Evolutionary conservation across 305 asterid genomes (phyloP).

Genomic region (Fraxinus baroniana): DNA sequence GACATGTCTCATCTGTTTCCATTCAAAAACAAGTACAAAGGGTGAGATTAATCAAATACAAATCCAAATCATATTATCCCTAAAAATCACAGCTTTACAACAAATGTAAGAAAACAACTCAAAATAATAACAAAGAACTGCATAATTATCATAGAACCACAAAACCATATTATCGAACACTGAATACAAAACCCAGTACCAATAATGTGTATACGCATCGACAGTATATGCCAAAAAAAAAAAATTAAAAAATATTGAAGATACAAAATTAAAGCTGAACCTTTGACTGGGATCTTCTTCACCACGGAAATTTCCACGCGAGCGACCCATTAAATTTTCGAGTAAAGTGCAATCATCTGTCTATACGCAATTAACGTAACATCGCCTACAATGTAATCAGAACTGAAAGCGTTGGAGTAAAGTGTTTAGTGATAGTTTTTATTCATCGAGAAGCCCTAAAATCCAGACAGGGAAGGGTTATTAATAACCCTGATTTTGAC

Average conservation of each 20-base stretch:
- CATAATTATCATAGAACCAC: not conserved
- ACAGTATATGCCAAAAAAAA: not conserved
- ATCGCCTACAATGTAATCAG: not conserved
- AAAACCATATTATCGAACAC: not conserved
- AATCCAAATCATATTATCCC: not conserved
- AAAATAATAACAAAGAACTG: not conserved
- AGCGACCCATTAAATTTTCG: slow-evolving; percentile 65
- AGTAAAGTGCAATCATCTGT: not conserved
- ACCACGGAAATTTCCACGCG: slow-evolving; percentile 71
- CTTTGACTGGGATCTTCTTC: slow-evolving; percentile 80
- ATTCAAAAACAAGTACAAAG: not conserved
- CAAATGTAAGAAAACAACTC: not conserved
- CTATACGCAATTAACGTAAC: slow-evolving; percentile 1
- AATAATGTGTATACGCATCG: slow-evolving; percentile 16
- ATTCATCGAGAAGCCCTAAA: slow-evolving; percentile 28
- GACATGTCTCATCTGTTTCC: not conserved
- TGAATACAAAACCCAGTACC: not conserved
- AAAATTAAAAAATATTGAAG: not conserved
- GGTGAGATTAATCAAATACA: not conserved
- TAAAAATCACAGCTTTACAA: not conserved
- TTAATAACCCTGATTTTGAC: slow-evolving; percentile 16
- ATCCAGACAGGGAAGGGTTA: slow-evolving; percentile 19
- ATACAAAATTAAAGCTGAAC: slow-evolving; percentile 27
- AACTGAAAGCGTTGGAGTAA: not conserved
- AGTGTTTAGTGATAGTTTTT: not conserved